Conservation (phyloP, 1,139 yeast species). For the Taphrina communis region DNA sequence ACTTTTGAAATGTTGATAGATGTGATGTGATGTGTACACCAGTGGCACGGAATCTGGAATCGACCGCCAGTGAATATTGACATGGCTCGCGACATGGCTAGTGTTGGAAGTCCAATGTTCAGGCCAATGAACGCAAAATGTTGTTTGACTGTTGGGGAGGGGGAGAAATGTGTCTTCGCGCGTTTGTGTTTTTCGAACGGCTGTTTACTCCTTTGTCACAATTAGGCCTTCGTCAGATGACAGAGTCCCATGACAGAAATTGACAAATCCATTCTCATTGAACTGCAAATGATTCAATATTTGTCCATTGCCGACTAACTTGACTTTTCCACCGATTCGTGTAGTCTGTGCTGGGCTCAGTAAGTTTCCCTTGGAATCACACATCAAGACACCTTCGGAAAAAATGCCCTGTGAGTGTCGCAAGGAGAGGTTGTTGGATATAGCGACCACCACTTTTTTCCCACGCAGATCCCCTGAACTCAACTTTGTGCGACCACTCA, state of each 20-base stretch:
- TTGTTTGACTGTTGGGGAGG: no score
- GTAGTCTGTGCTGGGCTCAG: slow-evolving; percentile 17
- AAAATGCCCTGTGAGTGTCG: slow-evolving; percentile 25
- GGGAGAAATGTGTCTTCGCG: no score
- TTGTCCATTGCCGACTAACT: slow-evolving; percentile 19
- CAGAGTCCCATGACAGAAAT: slow-evolving; percentile 10
- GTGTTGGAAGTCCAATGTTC: no score
- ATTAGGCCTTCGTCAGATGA: slow-evolving; percentile 16
- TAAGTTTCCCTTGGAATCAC: slow-evolving; percentile 20
- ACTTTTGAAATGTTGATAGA: no score
- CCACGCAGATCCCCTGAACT: slow-evolving; percentile 12
- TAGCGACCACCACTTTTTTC: slow-evolving; percentile 24
- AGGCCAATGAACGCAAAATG: no score
- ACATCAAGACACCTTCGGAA: slow-evolving; percentile 33
- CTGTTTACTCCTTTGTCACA: not conserved
- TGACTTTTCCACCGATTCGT: slow-evolving; percentile 25
- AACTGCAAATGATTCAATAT: slow-evolving; percentile 29
- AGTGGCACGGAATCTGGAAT: no score
- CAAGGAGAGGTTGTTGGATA: slow-evolving; percentile 23
- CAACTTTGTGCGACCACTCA: slow-evolving; percentile 15
- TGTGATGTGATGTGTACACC: no score
- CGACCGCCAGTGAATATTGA: no score
- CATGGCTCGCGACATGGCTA: no score
- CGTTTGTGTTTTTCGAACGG: not conserved
- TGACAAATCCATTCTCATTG: slow-evolving; percentile 12